Evolutionary conservation across 805 yeast species (phyloP).

Genomic region (Grigorovia jiainica): DNA sequence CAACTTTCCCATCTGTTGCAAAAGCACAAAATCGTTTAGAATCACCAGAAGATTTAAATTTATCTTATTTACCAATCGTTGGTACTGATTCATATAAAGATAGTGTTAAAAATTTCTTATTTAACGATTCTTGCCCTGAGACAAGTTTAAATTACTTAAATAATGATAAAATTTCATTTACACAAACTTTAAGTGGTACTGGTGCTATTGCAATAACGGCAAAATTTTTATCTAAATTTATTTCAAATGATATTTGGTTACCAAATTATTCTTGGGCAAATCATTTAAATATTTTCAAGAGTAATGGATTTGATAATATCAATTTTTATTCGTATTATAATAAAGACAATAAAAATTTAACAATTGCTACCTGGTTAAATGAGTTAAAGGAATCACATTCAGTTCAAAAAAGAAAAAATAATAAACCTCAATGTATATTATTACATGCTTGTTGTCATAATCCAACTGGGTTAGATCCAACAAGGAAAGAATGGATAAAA

Average conservation of each 20-base stretch:
- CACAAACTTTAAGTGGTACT: conserved; percentile 91
- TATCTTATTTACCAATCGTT: conserved; percentile 48
- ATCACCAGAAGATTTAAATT: conserved; percentile 51
- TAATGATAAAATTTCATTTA: conserved; percentile 61
- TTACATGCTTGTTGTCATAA: conserved; percentile 95
- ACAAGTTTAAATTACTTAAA: conserved; percentile 44
- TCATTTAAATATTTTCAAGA: conserved; percentile 70
- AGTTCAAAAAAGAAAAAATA: conserved; percentile 19
- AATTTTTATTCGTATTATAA: conserved; percentile 60
- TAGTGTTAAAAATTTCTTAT: conserved; percentile 61
- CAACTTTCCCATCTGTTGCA: conserved; percentile 25
- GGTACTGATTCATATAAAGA: conserved; percentile 64
- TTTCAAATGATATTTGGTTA: conserved; percentile 42
- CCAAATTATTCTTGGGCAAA: conserved; percentile 95
- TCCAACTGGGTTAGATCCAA: conserved; percentile 93
- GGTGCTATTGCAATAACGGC: conserved; percentile 86
- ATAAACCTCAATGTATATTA: conserved; percentile 41
- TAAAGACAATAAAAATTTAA: conserved; percentile 51
- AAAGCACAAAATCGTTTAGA: conserved; percentile 14
- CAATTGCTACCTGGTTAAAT: conserved; percentile 51
- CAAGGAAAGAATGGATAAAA: conserved; percentile 67
- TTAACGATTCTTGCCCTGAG: conserved; percentile 47
- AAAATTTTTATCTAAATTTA: conserved; percentile 53
- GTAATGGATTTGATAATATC: conserved; percentile 52
- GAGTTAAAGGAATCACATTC: conserved; percentile 40